A percentile compares a stretch with the other conserved stretches of the same genome.
Conservation (phyloP, 306 rosid species). For the Hylodesmum podocarpum region DNA sequence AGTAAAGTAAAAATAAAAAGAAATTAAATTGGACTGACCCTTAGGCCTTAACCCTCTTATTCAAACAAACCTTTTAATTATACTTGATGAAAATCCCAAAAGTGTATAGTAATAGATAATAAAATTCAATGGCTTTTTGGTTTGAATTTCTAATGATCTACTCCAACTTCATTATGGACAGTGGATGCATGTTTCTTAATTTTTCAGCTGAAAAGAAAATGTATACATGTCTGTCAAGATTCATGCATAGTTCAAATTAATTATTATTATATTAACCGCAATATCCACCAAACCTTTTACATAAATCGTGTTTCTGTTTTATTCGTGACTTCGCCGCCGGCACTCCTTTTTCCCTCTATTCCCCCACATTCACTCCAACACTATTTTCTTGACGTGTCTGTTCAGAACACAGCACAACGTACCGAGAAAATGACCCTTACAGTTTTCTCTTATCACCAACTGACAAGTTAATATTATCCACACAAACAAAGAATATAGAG, state of each 20-base stretch:
- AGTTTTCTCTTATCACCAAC: neutral
- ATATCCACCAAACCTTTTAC: neutral
- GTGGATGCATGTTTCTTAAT: neutral
- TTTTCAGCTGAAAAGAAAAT: neutral
- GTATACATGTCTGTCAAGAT: neutral
- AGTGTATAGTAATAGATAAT: neutral
- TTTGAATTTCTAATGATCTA: neutral
- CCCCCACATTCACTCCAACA: neutral
- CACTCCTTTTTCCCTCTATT: neutral
- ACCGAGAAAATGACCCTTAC: neutral
- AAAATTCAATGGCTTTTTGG: neutral
- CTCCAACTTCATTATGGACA: neutral
- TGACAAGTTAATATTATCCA: neutral
- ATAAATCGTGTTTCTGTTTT: neutral
- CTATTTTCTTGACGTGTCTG: neutral
- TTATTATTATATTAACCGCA: neutral
- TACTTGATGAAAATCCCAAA: neutral
- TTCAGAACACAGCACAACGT: neutral
- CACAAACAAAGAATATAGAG: neutral
- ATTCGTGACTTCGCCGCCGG: neutral
- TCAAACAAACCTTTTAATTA: neutral
- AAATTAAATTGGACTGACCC: neutral
- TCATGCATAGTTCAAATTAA: conserved; percentile 19
- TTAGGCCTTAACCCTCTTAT: neutral
- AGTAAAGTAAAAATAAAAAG: too few species aligned